phyloP scores from a whole-genome alignment of 495 filamentous ascomycete genomes.

The Letharia lupina region DNA sequence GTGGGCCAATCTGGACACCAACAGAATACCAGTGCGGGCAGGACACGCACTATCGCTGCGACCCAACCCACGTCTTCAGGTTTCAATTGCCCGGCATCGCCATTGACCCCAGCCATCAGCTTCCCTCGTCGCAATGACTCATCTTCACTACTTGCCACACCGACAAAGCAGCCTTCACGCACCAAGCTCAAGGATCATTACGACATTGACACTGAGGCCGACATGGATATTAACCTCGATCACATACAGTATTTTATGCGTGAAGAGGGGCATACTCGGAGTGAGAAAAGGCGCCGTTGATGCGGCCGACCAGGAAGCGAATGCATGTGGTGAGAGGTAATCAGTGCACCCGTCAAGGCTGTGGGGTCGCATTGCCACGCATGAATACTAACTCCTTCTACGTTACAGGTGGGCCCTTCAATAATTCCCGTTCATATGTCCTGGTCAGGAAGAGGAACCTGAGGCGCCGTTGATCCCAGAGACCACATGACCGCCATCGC shows the following conservation, averaged over 20 bases:
- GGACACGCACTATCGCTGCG: not conserved
- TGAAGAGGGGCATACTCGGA: not conserved
- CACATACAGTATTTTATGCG: not conserved
- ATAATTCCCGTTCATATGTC: too few relatives aligned
- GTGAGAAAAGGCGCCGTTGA: not conserved
- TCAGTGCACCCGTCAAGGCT: too few relatives aligned
- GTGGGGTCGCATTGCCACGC: too few relatives aligned
- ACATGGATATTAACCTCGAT: not conserved
- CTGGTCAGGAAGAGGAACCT: too few relatives aligned
- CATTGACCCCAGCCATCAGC: not conserved
- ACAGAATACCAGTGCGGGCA: not conserved
- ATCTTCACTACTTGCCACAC: not conserved
- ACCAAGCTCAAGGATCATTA: not conserved
- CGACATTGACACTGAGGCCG: not conserved
- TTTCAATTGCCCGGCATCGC: not conserved
- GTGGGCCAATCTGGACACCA: not conserved
- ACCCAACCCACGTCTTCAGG: not conserved
- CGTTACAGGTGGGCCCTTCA: too few relatives aligned
- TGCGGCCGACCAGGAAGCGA: not conserved
- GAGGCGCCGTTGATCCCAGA: not conserved
- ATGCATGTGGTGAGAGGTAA: too few relatives aligned
- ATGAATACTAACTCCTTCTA: too few relatives aligned
- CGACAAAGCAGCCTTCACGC: not conserved
- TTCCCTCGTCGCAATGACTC: not conserved
- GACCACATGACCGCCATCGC: too few relatives aligned